Evolutionary conservation across 495 filamentous ascomycete species (phyloP).

Genomic region (Hyaloscypha bicolor): DNA sequence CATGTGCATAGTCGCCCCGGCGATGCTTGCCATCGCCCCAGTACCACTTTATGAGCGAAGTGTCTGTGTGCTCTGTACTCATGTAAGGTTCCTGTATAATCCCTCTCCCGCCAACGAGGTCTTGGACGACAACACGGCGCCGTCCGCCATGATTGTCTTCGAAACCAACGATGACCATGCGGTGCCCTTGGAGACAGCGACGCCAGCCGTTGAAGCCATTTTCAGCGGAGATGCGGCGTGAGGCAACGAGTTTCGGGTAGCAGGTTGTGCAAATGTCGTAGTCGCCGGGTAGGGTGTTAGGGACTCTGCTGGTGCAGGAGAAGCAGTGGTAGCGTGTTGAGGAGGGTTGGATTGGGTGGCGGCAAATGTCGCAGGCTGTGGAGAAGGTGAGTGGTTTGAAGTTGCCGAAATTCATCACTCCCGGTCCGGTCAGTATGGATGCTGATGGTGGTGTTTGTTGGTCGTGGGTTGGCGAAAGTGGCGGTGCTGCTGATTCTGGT

Average conservation of each 20-base stretch:
- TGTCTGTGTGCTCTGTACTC: constrained; percentile 29
- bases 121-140: constrained; percentile 58
- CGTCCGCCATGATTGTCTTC: constrained; percentile 62
- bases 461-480: constrained; percentile 27
- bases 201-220: constrained; percentile 82
- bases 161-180: constrained; percentile 81
- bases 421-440: constrained; percentile 41
- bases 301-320: constrained; percentile 40
- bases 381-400: constrained; percentile 65
- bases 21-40: constrained; percentile 29
- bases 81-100: constrained; percentile 55
- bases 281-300: constrained; percentile 66
- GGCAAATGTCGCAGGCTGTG: constrained; percentile 76
- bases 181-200: constrained; percentile 74
- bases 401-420: constrained; percentile 37
- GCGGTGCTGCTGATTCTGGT: constrained; percentile 19
- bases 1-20: constrained; percentile 18
- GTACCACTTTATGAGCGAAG: constrained; percentile 30
- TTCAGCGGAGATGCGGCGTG: constrained; percentile 64
- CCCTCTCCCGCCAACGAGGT: constrained; percentile 71
- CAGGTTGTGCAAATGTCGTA: constrained; percentile 82
- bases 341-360: constrained; percentile 65
- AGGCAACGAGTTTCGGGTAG: constrained; percentile 65
- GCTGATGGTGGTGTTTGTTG: constrained; percentile 33
- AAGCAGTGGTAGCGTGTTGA: constrained; percentile 75